Conservation (phyloP, 257 asterid genomes). For the Solanum sitiens region DNA sequence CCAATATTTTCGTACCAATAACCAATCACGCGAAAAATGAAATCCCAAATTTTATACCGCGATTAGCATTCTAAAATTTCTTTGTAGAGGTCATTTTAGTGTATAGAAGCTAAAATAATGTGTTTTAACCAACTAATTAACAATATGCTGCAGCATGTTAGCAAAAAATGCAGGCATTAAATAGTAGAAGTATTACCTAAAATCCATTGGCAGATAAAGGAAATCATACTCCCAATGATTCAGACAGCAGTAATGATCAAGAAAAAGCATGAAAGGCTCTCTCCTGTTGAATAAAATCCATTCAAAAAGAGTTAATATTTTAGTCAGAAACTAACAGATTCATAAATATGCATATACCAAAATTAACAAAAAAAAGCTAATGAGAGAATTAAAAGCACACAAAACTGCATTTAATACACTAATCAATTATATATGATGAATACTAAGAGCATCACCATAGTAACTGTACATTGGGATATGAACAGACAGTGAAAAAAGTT, state of each 20-base stretch:
- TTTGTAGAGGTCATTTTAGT: neutral
- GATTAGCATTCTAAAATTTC: neutral
- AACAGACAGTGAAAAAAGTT: neutral
- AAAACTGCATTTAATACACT: neutral
- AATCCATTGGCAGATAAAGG: constrained; percentile 50
- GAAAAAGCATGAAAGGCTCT: constrained; percentile 21
- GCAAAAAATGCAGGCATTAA: neutral
- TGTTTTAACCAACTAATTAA: neutral
- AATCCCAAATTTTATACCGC: neutral
- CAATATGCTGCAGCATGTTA: neutral
- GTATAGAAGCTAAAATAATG: neutral
- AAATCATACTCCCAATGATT: constrained; percentile 42
- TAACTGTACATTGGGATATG: neutral
- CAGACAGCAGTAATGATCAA: constrained; percentile 20
- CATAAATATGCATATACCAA: neutral
- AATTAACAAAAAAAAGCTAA: neutral
- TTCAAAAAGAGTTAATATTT: neutral
- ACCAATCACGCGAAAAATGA: neutral
- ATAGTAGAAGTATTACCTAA: constrained; percentile 17
- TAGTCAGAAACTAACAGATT: neutral
- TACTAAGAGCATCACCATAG: neutral
- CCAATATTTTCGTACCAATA: neutral
- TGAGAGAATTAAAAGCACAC: neutral
- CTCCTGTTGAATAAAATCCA: constrained; percentile 23
- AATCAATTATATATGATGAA: neutral